Evolutionary conservation across 2,329 filamentous ascomycete species (phyloP).

Genomic region (Periconia macrospinosa): DNA sequence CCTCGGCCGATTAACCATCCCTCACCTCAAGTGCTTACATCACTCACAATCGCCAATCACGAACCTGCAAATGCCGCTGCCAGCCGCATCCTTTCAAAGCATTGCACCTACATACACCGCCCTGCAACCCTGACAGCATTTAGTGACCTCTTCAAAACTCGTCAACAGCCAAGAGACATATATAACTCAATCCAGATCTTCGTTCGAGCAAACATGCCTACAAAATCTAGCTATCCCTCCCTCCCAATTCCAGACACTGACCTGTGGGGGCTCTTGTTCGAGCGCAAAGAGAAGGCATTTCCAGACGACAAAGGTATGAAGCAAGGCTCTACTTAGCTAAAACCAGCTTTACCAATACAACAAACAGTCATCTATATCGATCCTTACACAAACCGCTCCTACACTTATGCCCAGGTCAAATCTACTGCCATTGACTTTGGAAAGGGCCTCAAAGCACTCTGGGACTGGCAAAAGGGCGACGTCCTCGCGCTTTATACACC

Average conservation of each 20-base stretch:
- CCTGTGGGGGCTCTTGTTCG: conserved; percentile 78
- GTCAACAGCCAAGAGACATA: too few relatives aligned
- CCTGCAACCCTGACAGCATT: background rate
- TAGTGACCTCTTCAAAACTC: too few relatives aligned
- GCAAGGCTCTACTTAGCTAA: background rate
- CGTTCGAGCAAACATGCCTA: conserved; percentile 62
- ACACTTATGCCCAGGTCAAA: conserved; percentile 72
- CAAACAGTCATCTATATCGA: conserved; percentile 74
- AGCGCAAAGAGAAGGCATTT: conserved; percentile 65
- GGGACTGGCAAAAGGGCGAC: conserved; percentile 81
- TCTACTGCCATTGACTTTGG: conserved; percentile 74
- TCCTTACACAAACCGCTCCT: conserved; percentile 66
- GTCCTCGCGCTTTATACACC: conserved; percentile 81
- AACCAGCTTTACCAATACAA: conserved; percentile 7
- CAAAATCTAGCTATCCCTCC: conserved; percentile 65
- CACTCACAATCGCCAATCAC: background rate
- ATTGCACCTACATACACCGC: background rate
- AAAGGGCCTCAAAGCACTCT: conserved; percentile 71
- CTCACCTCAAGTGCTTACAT: conserved; percentile 1
- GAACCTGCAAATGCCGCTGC: background rate
- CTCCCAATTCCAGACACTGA: conserved; percentile 74
- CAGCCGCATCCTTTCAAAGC: background rate
- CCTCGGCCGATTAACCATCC: conserved; percentile 10
- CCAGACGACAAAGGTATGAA: conserved; percentile 70
- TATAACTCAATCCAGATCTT: background rate